phyloP scores from a whole-genome alignment of 148 eudicot species.

The Rhododendron williamsianum region DNA sequence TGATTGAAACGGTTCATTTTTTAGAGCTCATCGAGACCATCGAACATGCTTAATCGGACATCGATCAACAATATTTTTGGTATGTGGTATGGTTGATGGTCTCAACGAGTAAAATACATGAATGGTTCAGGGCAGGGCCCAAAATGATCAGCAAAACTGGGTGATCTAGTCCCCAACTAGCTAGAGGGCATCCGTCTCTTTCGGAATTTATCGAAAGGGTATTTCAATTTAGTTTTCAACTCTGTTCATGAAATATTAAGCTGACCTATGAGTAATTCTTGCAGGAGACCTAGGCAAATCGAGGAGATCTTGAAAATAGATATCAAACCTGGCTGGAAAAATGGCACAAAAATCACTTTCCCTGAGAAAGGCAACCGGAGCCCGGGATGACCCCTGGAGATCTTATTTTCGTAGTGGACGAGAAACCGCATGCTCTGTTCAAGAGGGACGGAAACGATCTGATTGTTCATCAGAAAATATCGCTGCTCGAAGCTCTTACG shows the following conservation, averaged over 20 bases:
- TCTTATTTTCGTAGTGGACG: constrained; percentile 67
- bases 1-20: background rate
- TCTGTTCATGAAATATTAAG: background rate
- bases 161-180: background rate
- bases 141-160: background rate
- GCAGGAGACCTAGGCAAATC: constrained; percentile 59
- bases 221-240: background rate
- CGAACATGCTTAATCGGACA: background rate
- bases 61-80: background rate
- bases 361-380: constrained; percentile 79
- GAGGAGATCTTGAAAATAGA: constrained; percentile 71
- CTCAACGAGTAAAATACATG: background rate
- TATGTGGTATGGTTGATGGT: background rate
- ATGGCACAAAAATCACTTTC: constrained; percentile 81
- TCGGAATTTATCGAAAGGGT: background rate
- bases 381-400: constrained; percentile 54
- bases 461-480: constrained; percentile 39
- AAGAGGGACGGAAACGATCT: constrained; percentile 84
- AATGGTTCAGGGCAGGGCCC: background rate
- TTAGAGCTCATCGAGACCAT: background rate
- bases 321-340: constrained; percentile 86
- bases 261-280: constrained; percentile 10
- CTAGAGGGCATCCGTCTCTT: too few species aligned
- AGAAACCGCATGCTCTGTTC: constrained; percentile 65
- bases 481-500: constrained; percentile 74